phyloP scores from a whole-genome alignment of 2,329 filamentous ascomycete genomes.

The Zasmidium cellare region DNA sequence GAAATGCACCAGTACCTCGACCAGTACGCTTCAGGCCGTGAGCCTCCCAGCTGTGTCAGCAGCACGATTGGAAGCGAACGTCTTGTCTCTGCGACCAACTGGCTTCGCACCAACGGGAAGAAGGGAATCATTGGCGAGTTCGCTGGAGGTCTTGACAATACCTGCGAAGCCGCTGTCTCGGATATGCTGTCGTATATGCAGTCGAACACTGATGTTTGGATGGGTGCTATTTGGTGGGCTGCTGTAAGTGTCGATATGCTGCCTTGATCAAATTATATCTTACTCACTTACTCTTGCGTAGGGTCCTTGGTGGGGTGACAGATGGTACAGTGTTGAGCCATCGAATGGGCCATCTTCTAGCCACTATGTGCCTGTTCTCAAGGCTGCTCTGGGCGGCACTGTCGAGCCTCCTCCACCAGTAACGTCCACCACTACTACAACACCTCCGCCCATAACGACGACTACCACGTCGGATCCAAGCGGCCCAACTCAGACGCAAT shows the following conservation, averaged over 20 bases:
- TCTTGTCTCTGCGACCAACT: conserved; percentile 52
- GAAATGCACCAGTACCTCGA: conserved; percentile 66
- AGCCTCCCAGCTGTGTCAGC: conserved; percentile 50
- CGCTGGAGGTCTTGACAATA: conserved; percentile 52
- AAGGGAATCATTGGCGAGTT: conserved; percentile 57
- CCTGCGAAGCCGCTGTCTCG: conserved; percentile 51
- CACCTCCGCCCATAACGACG: neutral
- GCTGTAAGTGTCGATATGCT: conserved; percentile 35
- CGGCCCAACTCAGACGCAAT: neutral
- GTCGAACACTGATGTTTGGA: conserved; percentile 55
- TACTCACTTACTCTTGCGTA: neutral
- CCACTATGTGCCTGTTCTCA: neutral
- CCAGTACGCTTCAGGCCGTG: conserved; percentile 53
- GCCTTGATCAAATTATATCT: neutral
- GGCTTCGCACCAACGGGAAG: conserved; percentile 56
- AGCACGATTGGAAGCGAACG: conserved; percentile 56
- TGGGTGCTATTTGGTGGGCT: conserved; percentile 56
- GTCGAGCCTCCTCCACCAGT: neutral
- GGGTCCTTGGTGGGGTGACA: neutral
- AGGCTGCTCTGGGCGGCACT: neutral
- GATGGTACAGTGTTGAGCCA: neutral
- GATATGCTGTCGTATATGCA: conserved; percentile 52
- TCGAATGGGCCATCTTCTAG: neutral
- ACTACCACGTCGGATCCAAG: neutral
- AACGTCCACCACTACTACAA: neutral